Conservation (phyloP, 1,139 yeast species). For the Meyerozyma guilliermondii region DNA sequence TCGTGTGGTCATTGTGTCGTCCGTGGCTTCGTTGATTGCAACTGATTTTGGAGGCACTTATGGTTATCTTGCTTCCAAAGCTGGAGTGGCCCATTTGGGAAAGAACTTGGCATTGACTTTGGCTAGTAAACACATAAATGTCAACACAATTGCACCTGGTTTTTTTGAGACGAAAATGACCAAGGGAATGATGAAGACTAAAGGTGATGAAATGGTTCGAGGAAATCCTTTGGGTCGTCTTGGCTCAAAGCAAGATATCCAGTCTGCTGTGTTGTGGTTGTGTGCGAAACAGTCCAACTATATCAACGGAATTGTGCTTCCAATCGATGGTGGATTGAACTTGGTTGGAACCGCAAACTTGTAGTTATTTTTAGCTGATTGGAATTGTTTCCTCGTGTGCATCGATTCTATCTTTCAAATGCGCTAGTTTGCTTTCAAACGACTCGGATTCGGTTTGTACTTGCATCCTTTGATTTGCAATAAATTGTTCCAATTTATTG, state of each 20-base stretch:
- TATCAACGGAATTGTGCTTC: constrained; percentile 65
- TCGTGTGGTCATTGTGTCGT: constrained; percentile 64
- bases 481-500: constrained; percentile 44
- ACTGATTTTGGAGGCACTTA: constrained; percentile 52
- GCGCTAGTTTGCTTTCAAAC: constrained; percentile 47
- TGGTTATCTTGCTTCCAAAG: constrained; percentile 73
- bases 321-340: constrained; percentile 66
- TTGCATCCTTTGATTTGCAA: constrained; percentile 47
- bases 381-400: constrained; percentile 3
- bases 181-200: constrained; percentile 51
- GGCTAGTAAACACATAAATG: constrained; percentile 63
- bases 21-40: constrained; percentile 44
- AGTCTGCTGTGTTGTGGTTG: constrained; percentile 55
- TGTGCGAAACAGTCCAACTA: constrained; percentile 57
- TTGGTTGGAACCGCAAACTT: constrained; percentile 14
- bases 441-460: constrained; percentile 47
- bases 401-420: constrained; percentile 37
- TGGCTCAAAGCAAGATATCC: constrained; percentile 59
- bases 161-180: constrained; percentile 79
- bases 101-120: constrained; percentile 58
- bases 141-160: constrained; percentile 72
- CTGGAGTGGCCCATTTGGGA: constrained; percentile 70
- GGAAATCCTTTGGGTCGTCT: constrained; percentile 62
- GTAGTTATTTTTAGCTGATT: constrained; percentile 1
- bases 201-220: constrained; percentile 46